phyloP scores from a whole-genome alignment of 2,329 filamentous ascomycete genomes.

The Cladophialophora chaetospira region DNA sequence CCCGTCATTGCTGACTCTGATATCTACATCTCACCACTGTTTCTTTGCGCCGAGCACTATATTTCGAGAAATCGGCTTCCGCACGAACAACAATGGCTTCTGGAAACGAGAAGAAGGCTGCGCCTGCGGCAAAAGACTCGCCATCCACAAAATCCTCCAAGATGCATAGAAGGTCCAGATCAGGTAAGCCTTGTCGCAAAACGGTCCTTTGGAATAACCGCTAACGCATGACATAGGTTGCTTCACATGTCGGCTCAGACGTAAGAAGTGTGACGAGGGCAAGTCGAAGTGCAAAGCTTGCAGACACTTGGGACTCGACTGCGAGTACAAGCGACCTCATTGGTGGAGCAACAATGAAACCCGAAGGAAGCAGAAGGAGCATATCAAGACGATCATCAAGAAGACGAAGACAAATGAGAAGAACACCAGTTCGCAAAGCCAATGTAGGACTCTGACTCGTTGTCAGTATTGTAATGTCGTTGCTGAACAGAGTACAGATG shows the following conservation, averaged over 20 bases:
- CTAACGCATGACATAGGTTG: constrained; percentile 52
- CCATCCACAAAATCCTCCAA: constrained; percentile 58
- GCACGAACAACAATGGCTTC: constrained; percentile 26
- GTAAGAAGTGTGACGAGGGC: constrained; percentile 71
- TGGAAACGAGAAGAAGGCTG: constrained; percentile 27
- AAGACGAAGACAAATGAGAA: constrained; percentile 93
- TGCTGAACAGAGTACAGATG: constrained; percentile 21
- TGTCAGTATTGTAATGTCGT: background rate
- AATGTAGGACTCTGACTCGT: constrained; percentile 14
- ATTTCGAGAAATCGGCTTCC: background rate
- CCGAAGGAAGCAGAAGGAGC: constrained; percentile 83
- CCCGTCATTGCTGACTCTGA: constrained; percentile 18
- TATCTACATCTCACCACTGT: constrained; percentile 7
- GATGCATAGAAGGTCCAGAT: constrained; percentile 91
- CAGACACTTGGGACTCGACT: constrained; percentile 74
- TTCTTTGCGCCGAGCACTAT: constrained; percentile 1
- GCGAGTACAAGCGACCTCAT: constrained; percentile 93
- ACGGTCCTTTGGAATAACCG: background rate
- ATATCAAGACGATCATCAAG: constrained; percentile 97
- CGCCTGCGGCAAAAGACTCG: constrained; percentile 37
- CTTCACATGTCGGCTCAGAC: constrained; percentile 67
- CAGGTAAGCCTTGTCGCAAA: constrained; percentile 65
- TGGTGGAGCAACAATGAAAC: constrained; percentile 97
- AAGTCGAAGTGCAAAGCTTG: constrained; percentile 67
- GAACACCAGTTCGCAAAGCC: constrained; percentile 56